Base-by-base conservation (phyloP, 139 green algal genomes). In the Picochlorum sp. region DNA sequence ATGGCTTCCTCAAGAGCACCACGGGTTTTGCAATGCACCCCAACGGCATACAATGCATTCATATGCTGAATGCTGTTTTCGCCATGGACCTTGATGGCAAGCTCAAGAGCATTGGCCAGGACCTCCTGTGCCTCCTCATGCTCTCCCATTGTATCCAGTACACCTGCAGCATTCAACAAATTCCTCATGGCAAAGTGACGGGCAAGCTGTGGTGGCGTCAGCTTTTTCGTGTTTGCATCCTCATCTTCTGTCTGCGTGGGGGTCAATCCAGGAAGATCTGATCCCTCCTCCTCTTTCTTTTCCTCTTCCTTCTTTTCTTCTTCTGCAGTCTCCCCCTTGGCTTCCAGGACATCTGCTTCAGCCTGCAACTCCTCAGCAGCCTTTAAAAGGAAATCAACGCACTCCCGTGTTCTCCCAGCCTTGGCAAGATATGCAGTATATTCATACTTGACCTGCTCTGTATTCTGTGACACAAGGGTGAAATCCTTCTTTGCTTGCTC, bases 361-460 rank as follows among this genome's bases (percentile, higher is more conserved):
- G 45, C 23, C 0, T 69, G 61, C 41, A 77, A 49, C n/a, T 30
- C 47, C 2, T 61, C 60, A 16, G 70, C 70, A 2, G 32, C 45
- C 2, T 50, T 21, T 15, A 64, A 34, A 7, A 77, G 64, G 55
- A 77, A 30, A 28, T 63, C 56, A 37, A 49, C 34, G 4, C 52
- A 64, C 23, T 64, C 49, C 6, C 59, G 57, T 56, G 65, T 62
- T 13, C 57, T 63, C 18, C 57, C 64, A 30, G 4, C 61, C 37
- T 60, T 56, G 4, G 54, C 63, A 26, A 77, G 57, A 68, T 66
- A 71, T 4, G 54, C 62, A 8, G 32, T 64, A 44, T 60, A 50
- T 63, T 77, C 70, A 41, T 70, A 70, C 64, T 72, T 72, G 30
- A 72, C 51, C 56, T 72, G 68, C 70, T 77, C 63, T 49, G 67